phyloP scores from a whole-genome alignment of 768 basidiomycete genomes.

The Rhodotorula diobovata region DNA sequence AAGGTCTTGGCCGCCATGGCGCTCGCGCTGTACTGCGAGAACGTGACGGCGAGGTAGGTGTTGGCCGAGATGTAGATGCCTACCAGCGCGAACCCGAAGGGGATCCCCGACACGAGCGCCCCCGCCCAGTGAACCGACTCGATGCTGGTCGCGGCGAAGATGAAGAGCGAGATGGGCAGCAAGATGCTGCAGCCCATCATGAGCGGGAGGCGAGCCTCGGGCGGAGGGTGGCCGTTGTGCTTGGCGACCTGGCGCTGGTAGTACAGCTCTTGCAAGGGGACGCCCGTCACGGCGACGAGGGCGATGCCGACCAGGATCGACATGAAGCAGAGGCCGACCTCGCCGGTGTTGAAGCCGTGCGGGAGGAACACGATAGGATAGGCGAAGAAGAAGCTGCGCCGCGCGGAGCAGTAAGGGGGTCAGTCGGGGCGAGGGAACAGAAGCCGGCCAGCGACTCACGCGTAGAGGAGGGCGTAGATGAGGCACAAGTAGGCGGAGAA shows the following conservation, averaged over 20 bases:
- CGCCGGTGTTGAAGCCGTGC: constrained; percentile 19
- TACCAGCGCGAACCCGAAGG: constrained; percentile 32
- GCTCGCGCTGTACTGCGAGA: not conserved
- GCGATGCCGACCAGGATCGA: constrained; percentile 31
- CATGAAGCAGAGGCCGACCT: constrained; percentile 10
- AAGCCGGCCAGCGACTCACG: not conserved
- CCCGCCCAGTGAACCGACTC: constrained; percentile 44
- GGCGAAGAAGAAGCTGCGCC: not conserved
- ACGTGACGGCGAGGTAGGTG: constrained; percentile 30
- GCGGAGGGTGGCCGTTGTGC: not conserved
- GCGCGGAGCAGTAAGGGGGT: no score
- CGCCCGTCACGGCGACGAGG: constrained; percentile 16
- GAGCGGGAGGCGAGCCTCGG: constrained; percentile 43
- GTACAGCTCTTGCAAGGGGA: constrained; percentile 42
- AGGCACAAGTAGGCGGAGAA: constrained; percentile 61
- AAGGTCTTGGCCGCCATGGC: not conserved
- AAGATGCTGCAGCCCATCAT: constrained; percentile 44
- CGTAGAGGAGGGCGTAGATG: constrained; percentile 47
- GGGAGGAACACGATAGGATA: constrained; percentile 17
- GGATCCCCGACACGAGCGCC: constrained; percentile 27
- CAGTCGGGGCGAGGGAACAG: not conserved
- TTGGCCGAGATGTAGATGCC: constrained; percentile 42
- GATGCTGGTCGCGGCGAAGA: constrained; percentile 47
- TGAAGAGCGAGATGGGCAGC: constrained; percentile 47
- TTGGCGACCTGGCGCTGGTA: constrained; percentile 31